phyloP scores from a whole-genome alignment of 2,329 filamentous ascomycete species.

The Xylaria sp. region DNA sequence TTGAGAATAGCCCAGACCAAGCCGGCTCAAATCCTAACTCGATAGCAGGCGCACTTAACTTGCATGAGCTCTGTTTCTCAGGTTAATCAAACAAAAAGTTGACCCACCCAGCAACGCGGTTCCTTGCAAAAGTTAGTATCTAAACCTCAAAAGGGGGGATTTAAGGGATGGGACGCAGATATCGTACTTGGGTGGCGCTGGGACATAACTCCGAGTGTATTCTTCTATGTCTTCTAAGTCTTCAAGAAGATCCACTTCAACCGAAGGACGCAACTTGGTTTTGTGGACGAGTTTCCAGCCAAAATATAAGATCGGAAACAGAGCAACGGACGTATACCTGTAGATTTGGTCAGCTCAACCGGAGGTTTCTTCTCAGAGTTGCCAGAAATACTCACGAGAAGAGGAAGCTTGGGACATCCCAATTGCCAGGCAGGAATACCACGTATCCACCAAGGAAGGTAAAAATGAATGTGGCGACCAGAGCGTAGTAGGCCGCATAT shows the following conservation, averaged over 20 bases:
- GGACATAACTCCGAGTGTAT: slow-evolving; percentile 58
- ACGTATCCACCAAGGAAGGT: slow-evolving; percentile 70
- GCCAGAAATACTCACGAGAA: slow-evolving; percentile 51
- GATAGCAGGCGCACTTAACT: not conserved
- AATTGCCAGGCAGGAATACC: slow-evolving; percentile 65
- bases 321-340: slow-evolving; percentile 64
- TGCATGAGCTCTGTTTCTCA: not conserved
- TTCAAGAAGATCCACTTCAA: slow-evolving; percentile 57
- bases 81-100: slow-evolving; percentile 24
- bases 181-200: slow-evolving; percentile 47
- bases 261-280: slow-evolving; percentile 51
- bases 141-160: not conserved
- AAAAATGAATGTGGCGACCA: slow-evolving; percentile 62
- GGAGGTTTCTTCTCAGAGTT: no score
- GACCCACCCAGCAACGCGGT: slow-evolving; percentile 24
- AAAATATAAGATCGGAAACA: slow-evolving; percentile 64
- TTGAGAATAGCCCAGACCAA: not conserved
- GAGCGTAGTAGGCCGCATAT: slow-evolving; percentile 62
- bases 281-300: slow-evolving; percentile 67
- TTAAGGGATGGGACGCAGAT: not conserved
- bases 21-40: not conserved
- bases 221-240: slow-evolving; percentile 63
- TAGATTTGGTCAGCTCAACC: not conserved
- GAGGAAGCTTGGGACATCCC: slow-evolving; percentile 65
- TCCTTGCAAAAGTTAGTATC: slow-evolving; percentile 16